Percentiles rank a stretch among this genome's conserved stretches.
Evolutionary conservation across 176 grass and related monocot genomes (phyloP).

Genomic region (Cenchrus fungigraminus): DNA sequence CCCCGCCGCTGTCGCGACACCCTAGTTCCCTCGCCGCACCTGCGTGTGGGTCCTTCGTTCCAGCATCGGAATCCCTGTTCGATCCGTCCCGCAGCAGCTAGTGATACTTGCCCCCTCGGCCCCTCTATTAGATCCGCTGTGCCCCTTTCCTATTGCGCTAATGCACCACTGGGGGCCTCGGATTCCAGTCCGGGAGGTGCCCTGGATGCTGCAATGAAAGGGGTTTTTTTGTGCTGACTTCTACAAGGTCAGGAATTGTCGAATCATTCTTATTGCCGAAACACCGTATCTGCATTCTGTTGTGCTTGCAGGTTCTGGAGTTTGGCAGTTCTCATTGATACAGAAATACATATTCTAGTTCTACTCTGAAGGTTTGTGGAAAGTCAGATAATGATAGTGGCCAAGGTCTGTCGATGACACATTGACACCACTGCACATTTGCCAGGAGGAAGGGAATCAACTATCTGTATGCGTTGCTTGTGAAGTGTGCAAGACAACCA

Average conservation of each 20-base stretch:
- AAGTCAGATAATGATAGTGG: conserved; percentile 58
- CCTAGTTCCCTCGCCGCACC: too few species aligned
- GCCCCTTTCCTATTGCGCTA: background rate
- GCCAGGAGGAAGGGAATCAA: conserved; percentile 49
- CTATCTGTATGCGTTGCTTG: conserved; percentile 54
- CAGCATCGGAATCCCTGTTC: background rate
- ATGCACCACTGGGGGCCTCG: background rate
- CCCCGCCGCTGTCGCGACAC: too few species aligned
- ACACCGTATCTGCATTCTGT: background rate
- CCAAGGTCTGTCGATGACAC: conserved; percentile 55
- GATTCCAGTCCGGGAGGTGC: background rate
- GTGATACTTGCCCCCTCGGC: conserved; percentile 38
- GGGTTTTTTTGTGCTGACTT: too few species aligned
- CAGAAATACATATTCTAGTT: conserved; percentile 10
- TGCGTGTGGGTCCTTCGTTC: background rate
- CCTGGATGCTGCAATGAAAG: too few species aligned
- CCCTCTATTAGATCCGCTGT: conserved; percentile 44
- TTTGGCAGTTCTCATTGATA: conserved; percentile 59
- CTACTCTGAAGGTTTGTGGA: conserved; percentile 38
- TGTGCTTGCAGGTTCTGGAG: background rate
- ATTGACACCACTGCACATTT: conserved; percentile 40
- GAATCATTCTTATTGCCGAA: background rate
- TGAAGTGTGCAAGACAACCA: conserved; percentile 61
- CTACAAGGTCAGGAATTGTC: conserved; percentile 20
- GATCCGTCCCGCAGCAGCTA: conserved; percentile 14